A percentile compares a stretch with the other conserved stretches of the same genome.
Conservation (phyloP, 2,329 filamentous ascomycete genomes). For the Thyridium curvatum region DNA sequence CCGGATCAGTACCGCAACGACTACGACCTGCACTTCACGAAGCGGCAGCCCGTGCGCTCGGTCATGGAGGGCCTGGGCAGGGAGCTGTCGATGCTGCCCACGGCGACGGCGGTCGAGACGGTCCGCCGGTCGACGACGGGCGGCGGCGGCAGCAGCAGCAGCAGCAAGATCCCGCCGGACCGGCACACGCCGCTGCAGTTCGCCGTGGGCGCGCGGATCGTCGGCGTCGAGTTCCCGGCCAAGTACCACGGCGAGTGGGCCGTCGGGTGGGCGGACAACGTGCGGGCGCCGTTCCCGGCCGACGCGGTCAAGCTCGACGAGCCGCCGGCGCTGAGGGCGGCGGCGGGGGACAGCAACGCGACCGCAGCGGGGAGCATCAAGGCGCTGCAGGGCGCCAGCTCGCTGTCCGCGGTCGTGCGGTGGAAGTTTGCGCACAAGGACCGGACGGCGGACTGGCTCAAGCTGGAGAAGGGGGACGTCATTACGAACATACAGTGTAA, state of each 20-base stretch:
- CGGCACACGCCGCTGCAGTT: constrained; percentile 16
- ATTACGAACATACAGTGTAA: constrained; percentile 58
- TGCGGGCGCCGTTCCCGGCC: constrained; percentile 39
- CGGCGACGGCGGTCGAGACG: constrained; percentile 37
- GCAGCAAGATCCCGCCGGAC: constrained; percentile 19
- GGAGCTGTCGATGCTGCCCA: constrained; percentile 35
- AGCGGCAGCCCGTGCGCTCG: constrained; percentile 28
- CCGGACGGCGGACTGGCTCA: constrained; percentile 37
- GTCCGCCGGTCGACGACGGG: constrained; percentile 38
- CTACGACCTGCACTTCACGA: constrained; percentile 45
- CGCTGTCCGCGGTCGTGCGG: constrained; percentile 38
- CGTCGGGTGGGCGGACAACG: constrained; percentile 48
- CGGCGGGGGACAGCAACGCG: not conserved
- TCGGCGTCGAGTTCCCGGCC: constrained; percentile 44
- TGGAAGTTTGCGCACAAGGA: constrained; percentile 43
- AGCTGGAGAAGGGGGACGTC: constrained; percentile 57
- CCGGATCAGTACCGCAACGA: constrained; percentile 36
- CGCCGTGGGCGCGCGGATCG: constrained; percentile 36
- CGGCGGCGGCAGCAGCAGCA: constrained; percentile 10
- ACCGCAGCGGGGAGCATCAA: no score
- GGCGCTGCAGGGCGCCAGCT: constrained; percentile 36
- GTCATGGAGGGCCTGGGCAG: constrained; percentile 31
- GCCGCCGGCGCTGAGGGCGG: no score
- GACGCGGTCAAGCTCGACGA: constrained; percentile 40
- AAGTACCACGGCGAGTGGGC: constrained; percentile 50